Evolutionary conservation across 2,329 filamentous ascomycete species (phyloP), one percentile per base, ranked within the genome.

Genomic region (Penicillium sp.): DNA sequence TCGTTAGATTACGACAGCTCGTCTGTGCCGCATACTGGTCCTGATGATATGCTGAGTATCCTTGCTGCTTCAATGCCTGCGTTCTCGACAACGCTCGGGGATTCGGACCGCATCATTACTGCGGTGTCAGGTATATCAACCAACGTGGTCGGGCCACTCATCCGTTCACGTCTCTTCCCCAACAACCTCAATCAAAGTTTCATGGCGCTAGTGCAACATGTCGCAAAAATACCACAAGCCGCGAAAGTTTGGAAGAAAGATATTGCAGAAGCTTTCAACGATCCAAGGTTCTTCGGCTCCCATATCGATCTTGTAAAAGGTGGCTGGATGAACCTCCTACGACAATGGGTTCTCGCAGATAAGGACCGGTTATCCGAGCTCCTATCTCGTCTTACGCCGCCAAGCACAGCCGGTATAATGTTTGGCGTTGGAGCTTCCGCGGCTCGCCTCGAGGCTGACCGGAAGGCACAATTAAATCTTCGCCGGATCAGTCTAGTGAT

Each of bases 371-470:
- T 99, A 78, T 82, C 89, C 0, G 95, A 99, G 64, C 82, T 97
- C 4, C 79, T 98, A 8, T 83, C 86, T 44, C 90, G 92, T 21
- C 86, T 99, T 64, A 89, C 89, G 6, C 86, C 93, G 4, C 95
- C 95, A 6, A 92, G 93, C 1, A 94, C 93, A 15, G 95, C 96
- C 0, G 95, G 95, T 8, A 96, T 99, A 69, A 94, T 99, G 74
- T 99, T 99, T 72, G 95, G 95, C n/a, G 95, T 99, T 0, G 96
- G 96, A 11, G 95, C 95, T 7, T 93, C 92, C 23, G 96, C 93
- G 48, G 95, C 95, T 41, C 86, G 95, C 62, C 86, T 96, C n/a
- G 95, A 99, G 78, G 93, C 96, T 6, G 95, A 99, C 76, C 90
- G 93, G 61, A 95, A 90, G 78, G 93, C 93, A 1, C 94, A 98